Evolutionary conservation across 2,329 filamentous ascomycete species (phyloP).

Genomic region (Aspergillus latus): DNA sequence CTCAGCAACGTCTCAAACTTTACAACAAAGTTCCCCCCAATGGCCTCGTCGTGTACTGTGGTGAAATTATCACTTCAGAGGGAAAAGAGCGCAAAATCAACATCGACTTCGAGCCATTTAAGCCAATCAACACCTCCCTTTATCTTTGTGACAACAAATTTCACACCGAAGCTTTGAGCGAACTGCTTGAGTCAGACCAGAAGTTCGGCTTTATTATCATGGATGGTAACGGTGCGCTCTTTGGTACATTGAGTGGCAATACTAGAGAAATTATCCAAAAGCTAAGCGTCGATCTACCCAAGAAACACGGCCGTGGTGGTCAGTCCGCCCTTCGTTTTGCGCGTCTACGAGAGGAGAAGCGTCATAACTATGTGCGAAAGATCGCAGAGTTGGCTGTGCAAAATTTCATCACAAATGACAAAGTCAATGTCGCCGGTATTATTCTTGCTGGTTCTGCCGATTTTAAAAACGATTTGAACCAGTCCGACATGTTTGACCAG

Average conservation of each 20-base stretch:
- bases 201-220: constrained; percentile 99
- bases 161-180: constrained; percentile 94
- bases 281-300: constrained; percentile 96
- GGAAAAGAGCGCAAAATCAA: constrained; percentile 99
- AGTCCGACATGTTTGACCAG: constrained; percentile 93
- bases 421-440: constrained; percentile 93
- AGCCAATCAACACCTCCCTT: constrained; percentile 98
- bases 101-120: constrained; percentile 99
- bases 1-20: constrained; percentile 96
- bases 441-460: constrained; percentile 96
- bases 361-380: constrained; percentile 99
- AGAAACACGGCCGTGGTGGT: constrained; percentile 99
- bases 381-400: constrained; percentile 97
- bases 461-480: constrained; percentile 99
- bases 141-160: constrained; percentile 99
- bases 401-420: constrained; percentile 98
- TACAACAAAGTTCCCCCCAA: constrained; percentile 99
- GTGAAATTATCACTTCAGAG: constrained; percentile 98
- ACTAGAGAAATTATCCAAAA: constrained; percentile 97
- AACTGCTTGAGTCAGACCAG: constrained; percentile 96
- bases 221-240: constrained; percentile 98
- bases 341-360: constrained; percentile 98
- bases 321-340: constrained; percentile 99
- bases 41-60: constrained; percentile 96
- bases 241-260: constrained; percentile 95